Evolutionary conservation across 2,329 filamentous ascomycete genomes (phyloP), one percentile per base, ranked within the genome.

Genomic region (Sclerotinia trifoliorum): DNA sequence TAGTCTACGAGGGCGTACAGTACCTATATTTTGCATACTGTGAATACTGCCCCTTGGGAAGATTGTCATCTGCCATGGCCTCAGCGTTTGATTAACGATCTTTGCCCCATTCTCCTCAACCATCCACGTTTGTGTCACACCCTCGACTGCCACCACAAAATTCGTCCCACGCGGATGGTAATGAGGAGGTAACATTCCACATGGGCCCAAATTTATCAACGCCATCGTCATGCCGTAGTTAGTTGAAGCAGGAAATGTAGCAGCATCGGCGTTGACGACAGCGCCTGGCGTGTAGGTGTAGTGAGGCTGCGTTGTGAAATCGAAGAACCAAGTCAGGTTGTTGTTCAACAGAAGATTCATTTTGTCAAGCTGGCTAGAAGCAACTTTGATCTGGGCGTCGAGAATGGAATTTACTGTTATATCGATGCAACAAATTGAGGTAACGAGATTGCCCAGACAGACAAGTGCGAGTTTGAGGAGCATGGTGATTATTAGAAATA

Each of bases 91-190:
- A 44, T 72, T 78, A 5, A 84, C 78, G 1, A 80, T 76, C 11
- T 77, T 76, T 0, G 81, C 82, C 3, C 82, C 83, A 68, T 85
- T 85, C 74, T 85, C 83, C 65, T 80, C 78, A 55, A 81, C 79
- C 82, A 85, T 85, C 73, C 79, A 85, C 13, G 82, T 85, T 54
- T 80, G 80, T 7, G 81, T 84, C 51, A 80, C 82, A n/a, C 83
- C 83, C 24, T 77, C 74, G 26, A 83, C 76, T 0, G 80, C 80
- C 7, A 84, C 79, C 17, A 85, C 83, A 49, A 80, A 79, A 70
- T 85, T 85, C 29, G 79, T 78, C 2, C 81, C 84, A 8, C 83
- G 78, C 1, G 82, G 81, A 70, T 86, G 84, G 32, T 80, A 77
- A 72, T 85, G 83, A 6, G 82, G 81, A 19, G 83, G 81, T 21